Evolutionary conservation across 306 rosid genomes (phyloP).

Genomic region (Lithocarpus polystachyus): DNA sequence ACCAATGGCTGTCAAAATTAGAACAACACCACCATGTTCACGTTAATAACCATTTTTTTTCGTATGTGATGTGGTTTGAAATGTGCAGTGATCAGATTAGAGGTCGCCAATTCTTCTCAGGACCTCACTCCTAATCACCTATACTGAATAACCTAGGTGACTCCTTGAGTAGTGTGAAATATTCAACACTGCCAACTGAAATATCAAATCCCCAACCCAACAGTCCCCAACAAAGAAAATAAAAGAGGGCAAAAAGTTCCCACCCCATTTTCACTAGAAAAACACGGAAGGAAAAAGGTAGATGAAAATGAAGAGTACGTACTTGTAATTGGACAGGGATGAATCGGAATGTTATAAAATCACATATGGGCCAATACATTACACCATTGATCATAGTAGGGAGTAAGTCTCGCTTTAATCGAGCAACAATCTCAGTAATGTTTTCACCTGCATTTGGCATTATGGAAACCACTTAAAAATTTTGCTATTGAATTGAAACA

Average conservation of each 20-base stretch:
- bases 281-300: background rate
- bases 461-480: constrained; percentile 19
- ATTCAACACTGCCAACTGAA: background rate
- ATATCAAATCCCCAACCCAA: background rate
- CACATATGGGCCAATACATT: constrained; percentile 91
- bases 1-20: constrained; percentile 71
- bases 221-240: too few relatives aligned
- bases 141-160: too few relatives aligned
- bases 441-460: constrained; percentile 65
- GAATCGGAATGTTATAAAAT: constrained; percentile 85
- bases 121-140: background rate
- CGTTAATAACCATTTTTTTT: background rate
- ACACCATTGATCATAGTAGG: constrained; percentile 71
- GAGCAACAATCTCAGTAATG: constrained; percentile 53
- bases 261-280: background rate
- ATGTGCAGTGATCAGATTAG: constrained; percentile 1
- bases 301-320: constrained; percentile 3
- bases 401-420: constrained; percentile 71
- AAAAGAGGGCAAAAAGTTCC: too few relatives aligned
- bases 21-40: constrained; percentile 11
- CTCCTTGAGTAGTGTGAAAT: background rate
- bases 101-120: constrained; percentile 4
- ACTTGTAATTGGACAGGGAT: constrained; percentile 95
- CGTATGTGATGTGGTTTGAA: background rate
- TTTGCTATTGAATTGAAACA: background rate